These are phyloP conservation scores for Candida insectorum DNA, from an alignment of 805 yeast species.

Conservation along the genomic window DNA sequence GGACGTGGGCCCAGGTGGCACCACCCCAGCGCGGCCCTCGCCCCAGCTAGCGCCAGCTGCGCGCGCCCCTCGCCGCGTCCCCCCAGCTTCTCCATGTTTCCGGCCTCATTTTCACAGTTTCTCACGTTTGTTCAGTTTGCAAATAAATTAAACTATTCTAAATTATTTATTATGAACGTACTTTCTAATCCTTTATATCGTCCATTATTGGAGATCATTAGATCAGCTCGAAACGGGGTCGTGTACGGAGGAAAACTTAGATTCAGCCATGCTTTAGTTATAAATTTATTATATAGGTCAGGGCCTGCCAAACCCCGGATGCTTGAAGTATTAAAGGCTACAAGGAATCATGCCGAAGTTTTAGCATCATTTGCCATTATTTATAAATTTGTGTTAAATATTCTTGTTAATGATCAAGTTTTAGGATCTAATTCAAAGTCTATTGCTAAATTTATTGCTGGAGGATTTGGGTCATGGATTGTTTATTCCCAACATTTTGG, in stretches of 20 bases:
- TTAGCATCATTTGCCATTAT: constrained; percentile 55
- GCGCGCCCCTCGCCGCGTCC: no score
- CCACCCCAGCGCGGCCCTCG: no score
- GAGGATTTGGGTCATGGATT: constrained; percentile 39
- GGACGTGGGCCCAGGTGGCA: no score
- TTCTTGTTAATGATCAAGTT: constrained; percentile 28
- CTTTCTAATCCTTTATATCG: constrained; percentile 24
- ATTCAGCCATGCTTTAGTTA: constrained; percentile 63
- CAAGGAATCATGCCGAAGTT: constrained; percentile 53
- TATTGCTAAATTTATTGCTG: constrained; percentile 35
- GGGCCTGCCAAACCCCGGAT: constrained; percentile 49
- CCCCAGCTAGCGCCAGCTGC: no score
- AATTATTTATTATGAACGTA: no score
- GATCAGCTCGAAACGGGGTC: constrained; percentile 45
- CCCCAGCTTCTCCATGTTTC: no score
- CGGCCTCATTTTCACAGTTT: no score
- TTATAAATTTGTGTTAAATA: constrained; percentile 40
- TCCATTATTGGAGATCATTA: constrained; percentile 31
- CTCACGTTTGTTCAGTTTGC: no score
- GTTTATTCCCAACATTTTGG: constrained; percentile 44
- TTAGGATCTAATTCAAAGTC: constrained; percentile 28
- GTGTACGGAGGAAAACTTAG: constrained; percentile 62
- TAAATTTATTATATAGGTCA: constrained; percentile 51
- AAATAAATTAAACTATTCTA: no score
- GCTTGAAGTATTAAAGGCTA: constrained; percentile 45